Evolutionary conservation across 2,329 filamentous ascomycete genomes (phyloP), one percentile per base, ranked within the genome.

Genomic region (Trichoderma afroharzianum): DNA sequence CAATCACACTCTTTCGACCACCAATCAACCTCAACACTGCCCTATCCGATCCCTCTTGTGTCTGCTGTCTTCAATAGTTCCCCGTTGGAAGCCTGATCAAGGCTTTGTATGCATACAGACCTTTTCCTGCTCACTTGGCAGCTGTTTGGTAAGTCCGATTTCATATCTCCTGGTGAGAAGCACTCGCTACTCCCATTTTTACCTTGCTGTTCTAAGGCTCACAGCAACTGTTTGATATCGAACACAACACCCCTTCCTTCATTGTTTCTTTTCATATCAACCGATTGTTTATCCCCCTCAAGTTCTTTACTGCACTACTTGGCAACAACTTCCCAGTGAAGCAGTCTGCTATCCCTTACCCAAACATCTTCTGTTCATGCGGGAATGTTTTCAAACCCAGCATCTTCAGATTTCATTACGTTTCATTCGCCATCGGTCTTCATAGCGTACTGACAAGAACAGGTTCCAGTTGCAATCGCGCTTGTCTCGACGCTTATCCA

Each of bases 31-130:
- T 62, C 70, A 68, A 57, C 33, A 33, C 64, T 28, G 24, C 61
- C 70, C 72, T 73, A 71, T 67, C 69, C 72, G 57, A 67, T 59
- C 57, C 62, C 70, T 68, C 68, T 61, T 70, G 67, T 58, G 53
- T 69, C 68, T 61, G 62, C 64, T 68, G 50, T 70, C 36, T 61
- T 68, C 66, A 47, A 61, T 68, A 58, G 55, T 62, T 28, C 71
- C 62, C 47, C 73, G 61, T 77, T 79, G 74, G 74, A 74, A 74
- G 74, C 70, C 75, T 73, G 43, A 59, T 67, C 68, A 71, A 73
- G 76, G 72, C 71, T 76, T 79, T 82, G 77, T 83, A 84, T 83
- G 80, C 74, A 78, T 83, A 83, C 76, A 75, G 71, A 71, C 80
- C 78, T 78, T 77, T 78, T 76, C 78, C 32, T 79, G 77, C 77